Base-by-base conservation (phyloP, 306 rosid species). In the Cicer yamashitae region DNA sequence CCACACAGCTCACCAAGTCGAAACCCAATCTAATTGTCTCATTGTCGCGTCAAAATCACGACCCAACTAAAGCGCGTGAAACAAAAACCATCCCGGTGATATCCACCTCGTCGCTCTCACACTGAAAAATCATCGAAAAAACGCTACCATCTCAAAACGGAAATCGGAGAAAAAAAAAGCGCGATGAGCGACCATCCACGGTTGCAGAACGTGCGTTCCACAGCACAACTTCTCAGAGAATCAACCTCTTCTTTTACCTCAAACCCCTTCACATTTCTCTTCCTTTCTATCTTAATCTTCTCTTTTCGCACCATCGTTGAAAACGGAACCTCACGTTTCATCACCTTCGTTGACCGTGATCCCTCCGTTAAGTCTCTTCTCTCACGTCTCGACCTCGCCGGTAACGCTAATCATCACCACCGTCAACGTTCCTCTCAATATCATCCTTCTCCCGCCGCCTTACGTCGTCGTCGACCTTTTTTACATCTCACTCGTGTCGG, bases 401-500 rank as follows among this genome's bases (percentile, higher is more conserved):
- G 77, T 3, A 83, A 75, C 51, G 15, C 65, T 7, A 63, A 69
- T 18, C 80, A 82, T 20, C 69, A 37, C 17, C 77, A 37, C 71
- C 51, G 40, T 41, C 85, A 7, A 40, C 82, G 50, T 6, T 38
- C 47, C 1, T 7, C 38, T 43, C 39, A 3, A 41, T 10, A 13
- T 6, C 66, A 86, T 6, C 44, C 87, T 2, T 65, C 91, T 0
- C 46, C 85, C 0, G 17, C 88, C 8, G 37, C 74, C 7, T 54
- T 70, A 10, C 87, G 81, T 56, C 88, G 86, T 5, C 89, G 84
- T 7, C 92, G 91, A 2, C 97, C 97, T 2, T 90, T 92, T 7
- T 92, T 96, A 1, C 98, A 92, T 63, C 98, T 92, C 64, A 88
- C 98, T 66, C 90, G 97, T 1, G 96, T 92, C 57, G 93, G 96